Evolutionary conservation across 2,329 filamentous ascomycete species (phyloP).

Genomic region (Fusarium decemcellulare): DNA sequence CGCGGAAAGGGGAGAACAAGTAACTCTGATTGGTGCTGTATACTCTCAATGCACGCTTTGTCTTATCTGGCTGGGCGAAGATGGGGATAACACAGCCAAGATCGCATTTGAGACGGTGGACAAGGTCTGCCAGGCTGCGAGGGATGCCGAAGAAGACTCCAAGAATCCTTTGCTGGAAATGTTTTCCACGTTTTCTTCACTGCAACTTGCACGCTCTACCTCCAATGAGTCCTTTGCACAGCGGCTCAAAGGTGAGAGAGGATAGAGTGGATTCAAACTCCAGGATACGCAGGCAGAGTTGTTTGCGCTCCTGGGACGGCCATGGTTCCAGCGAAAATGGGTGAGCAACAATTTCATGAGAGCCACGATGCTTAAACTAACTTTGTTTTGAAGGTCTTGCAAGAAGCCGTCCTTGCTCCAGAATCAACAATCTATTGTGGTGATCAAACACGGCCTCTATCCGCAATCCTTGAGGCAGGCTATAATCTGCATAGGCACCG

Average conservation of each 20-base stretch:
- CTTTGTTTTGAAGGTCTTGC: neutral
- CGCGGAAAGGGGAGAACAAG: neutral
- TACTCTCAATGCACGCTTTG: neutral
- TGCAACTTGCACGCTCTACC: neutral
- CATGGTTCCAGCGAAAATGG: slow-evolving; percentile 4
- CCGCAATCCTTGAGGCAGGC: neutral
- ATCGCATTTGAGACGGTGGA: neutral
- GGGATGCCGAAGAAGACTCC: neutral
- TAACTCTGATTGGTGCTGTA: neutral
- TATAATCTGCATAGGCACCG: neutral
- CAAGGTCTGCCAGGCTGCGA: neutral
- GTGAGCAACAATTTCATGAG: neutral
- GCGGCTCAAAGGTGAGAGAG: neutral
- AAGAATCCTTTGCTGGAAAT: neutral
- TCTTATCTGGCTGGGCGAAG: neutral
- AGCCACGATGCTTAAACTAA: neutral
- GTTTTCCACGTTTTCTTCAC: neutral
- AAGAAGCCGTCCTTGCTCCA: neutral
- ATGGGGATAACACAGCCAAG: neutral
- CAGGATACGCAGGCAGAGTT: neutral
- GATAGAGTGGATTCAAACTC: neutral
- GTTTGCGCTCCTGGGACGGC: neutral
- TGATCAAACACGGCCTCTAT: neutral
- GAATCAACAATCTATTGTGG: neutral
- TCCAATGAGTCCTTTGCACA: neutral